Base-by-base conservation (phyloP, 306 rosid species). In the Mimosa bimucronata region DNA sequence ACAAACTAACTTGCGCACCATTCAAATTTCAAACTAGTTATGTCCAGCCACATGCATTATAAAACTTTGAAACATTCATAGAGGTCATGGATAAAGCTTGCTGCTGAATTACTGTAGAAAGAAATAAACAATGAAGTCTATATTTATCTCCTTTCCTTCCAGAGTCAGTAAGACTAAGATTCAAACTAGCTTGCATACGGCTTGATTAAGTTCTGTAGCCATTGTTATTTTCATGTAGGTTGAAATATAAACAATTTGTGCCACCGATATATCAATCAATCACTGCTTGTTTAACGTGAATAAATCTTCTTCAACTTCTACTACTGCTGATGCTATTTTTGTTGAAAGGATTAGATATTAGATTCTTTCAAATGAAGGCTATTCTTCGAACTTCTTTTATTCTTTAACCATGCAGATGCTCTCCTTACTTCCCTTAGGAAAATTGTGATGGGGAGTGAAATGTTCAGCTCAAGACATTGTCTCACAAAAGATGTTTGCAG, bases 401-500 rank as follows among this genome's bases (percentile, higher is more conserved):
- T 73, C 83, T 74, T 66, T 16, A 79, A 72, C 37, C 34, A 71
- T 87, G 87, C 87, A 94, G 98, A 91, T 66, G 85, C 85, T 50
- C 86, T 94, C 73, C 76, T 92, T 76, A 79, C 55, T 61, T 84
- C 92, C 70, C 82, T 94, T 58, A 83, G 84, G 84, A 91, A 87
- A 82, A 82, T 94, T 80, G 74, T 94, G 40, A 26, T 79, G 79
- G 91, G 92, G 13, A 77, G 52, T 55, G 97, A 91, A 79, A 80
- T 62, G 70, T 88, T 89, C 58, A 87, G 89, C 82, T 78, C 90
- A 79, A 91, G 97, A 80, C 94, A 92, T 52, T 86, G 89, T 83
- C 79, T 91, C 83, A 83, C 82, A 66, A 68, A 92, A 74, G 97
- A 94, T 86, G 92, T 91, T 84, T 94, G 94, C 86, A 92, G 92